These are phyloP conservation scores for Plectosphaerella sp. DNA, from an alignment of 2,329 filamentous ascomycete species.

Conservation along the genomic window DNA sequence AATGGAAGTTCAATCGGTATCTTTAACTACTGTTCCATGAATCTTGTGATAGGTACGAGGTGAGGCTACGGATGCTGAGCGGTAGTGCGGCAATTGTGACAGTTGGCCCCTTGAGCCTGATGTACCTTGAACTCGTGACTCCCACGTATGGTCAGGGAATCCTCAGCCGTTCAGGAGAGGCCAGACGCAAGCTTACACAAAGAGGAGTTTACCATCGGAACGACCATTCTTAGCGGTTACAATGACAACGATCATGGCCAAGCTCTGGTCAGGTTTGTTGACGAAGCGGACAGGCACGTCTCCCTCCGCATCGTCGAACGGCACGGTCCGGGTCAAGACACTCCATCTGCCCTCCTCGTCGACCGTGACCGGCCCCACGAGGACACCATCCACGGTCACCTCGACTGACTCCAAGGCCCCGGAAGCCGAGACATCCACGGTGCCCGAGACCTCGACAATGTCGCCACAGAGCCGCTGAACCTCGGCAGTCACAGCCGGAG, in stretches of 20 bases:
- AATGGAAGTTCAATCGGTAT: no score
- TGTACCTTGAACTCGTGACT: no score
- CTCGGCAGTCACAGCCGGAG: not conserved
- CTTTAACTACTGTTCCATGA: no score
- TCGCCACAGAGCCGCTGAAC: not conserved
- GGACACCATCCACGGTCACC: constrained; percentile 1
- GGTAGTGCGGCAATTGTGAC: no score
- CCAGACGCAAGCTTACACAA: not conserved
- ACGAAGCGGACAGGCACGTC: not conserved
- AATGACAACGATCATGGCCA: constrained; percentile 4
- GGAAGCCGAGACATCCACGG: not conserved
- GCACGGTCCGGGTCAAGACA: not conserved
- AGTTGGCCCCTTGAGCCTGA: no score
- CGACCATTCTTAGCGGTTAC: not conserved
- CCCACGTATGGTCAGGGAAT: no score
- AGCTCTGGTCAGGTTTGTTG: not conserved
- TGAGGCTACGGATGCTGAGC: no score
- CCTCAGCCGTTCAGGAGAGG: no score
- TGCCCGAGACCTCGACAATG: not conserved
- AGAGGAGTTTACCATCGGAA: constrained; percentile 1
- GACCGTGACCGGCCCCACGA: not conserved
- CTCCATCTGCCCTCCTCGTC: not conserved
- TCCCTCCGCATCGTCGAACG: not conserved
- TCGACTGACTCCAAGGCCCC: not conserved
- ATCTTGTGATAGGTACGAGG: no score